phyloP scores from a whole-genome alignment of 148 eudicot genomes.

The Rheum nobile region DNA sequence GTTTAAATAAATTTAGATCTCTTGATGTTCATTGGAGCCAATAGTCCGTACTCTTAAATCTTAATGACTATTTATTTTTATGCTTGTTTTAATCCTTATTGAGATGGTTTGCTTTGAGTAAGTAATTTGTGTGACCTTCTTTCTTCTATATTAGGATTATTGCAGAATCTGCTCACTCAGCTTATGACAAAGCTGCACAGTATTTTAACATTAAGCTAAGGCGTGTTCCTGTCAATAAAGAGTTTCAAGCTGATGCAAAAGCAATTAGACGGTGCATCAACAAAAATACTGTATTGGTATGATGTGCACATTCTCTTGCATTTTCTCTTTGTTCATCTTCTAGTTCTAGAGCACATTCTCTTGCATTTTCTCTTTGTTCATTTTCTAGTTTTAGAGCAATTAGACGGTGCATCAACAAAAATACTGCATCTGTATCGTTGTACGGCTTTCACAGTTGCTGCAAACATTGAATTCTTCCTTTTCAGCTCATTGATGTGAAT shows the following conservation, averaged over 20 bases:
- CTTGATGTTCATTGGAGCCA: neutral
- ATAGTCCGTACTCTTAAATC: neutral
- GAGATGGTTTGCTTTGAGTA: neutral
- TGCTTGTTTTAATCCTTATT: neutral
- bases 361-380: neutral
- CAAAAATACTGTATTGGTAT: slow-evolving; percentile 77
- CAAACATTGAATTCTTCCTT: neutral
- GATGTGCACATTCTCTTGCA: slow-evolving; percentile 1
- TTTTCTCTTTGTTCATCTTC: neutral
- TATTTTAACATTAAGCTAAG: slow-evolving; percentile 84
- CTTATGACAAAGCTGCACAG: slow-evolving; percentile 98
- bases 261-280: slow-evolving; percentile 66
- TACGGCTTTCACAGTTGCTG: neutral
- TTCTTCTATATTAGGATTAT: slow-evolving; percentile 51
- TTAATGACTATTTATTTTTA: neutral
- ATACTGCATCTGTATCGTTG: slow-evolving; percentile 57
- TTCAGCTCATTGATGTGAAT: neutral
- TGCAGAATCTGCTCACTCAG: slow-evolving; percentile 95
- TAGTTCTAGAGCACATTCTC: neutral
- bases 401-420: slow-evolving; percentile 37
- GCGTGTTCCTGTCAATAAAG: slow-evolving; percentile 78
- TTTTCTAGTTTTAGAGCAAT: neutral
- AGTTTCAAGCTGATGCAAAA: slow-evolving; percentile 66
- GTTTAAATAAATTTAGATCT: neutral
- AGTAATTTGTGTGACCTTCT: neutral